These are phyloP conservation scores for Forsythia viridissima DNA, from an alignment of 257 asterid species.

Conservation along the genomic window DNA sequence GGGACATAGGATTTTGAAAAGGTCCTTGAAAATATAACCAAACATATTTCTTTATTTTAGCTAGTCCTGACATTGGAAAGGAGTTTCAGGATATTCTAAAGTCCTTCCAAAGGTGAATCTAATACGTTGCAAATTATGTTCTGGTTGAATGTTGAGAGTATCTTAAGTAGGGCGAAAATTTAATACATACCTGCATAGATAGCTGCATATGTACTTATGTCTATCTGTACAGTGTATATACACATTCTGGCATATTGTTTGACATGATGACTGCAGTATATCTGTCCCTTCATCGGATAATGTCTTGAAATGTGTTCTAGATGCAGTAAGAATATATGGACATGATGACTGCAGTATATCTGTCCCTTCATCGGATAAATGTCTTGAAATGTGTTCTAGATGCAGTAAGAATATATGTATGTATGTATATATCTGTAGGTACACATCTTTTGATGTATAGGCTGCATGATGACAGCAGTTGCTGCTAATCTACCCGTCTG, in stretches of 20 bases:
- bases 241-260: no score
- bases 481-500: neutral
- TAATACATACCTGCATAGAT: neutral
- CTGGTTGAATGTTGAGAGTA: neutral
- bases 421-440: neutral
- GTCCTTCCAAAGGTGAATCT: neutral
- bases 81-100: neutral
- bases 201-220: neutral
- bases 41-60: neutral
- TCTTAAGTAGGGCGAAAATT: neutral
- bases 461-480: neutral
- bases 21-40: neutral
- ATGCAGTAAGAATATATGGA: neutral
- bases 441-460: neutral
- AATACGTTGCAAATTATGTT: neutral
- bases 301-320: neutral
- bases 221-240: neutral
- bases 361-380: neutral
- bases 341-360: neutral
- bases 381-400: neutral
- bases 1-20: neutral
- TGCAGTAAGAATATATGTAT: neutral
- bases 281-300: neutral
- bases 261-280: neutral
- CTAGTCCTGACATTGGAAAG: neutral